Percentiles rank a stretch among this genome's conserved stretches.
phyloP scores from a whole-genome alignment of 2,329 filamentous ascomycete species.

The Tothia fuscella region DNA sequence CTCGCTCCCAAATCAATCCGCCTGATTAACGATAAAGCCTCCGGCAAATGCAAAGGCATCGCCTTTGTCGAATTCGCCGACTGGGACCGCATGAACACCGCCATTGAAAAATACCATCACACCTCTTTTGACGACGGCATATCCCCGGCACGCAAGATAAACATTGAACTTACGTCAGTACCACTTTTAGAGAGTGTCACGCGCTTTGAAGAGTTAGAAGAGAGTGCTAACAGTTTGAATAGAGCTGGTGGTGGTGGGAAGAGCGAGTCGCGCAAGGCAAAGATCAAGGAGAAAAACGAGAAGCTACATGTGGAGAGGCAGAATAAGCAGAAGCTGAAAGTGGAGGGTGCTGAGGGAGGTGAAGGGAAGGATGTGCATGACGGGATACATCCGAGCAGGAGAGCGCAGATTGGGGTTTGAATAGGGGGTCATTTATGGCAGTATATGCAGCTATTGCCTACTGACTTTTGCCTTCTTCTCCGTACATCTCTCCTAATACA shows the following conservation, averaged over 20 bases:
- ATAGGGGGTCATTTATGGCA: too few species aligned
- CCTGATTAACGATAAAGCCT: slow-evolving; percentile 56
- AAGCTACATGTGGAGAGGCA: slow-evolving; percentile 63
- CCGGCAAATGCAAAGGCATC: slow-evolving; percentile 57
- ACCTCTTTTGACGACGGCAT: slow-evolving; percentile 53
- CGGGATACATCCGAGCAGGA: slow-evolving; percentile 3
- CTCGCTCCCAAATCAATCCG: slow-evolving; percentile 61
- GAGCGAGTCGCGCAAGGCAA: slow-evolving; percentile 56
- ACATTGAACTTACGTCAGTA: slow-evolving; percentile 77
- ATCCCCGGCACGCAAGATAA: slow-evolving; percentile 62
- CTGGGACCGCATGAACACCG: slow-evolving; percentile 85
- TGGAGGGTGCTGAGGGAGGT: not conserved
- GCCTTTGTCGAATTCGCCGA: slow-evolving; percentile 83
- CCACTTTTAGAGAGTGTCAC: slow-evolving; percentile 5
- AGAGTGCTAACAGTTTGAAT: slow-evolving; percentile 12
- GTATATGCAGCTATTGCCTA: too few species aligned
- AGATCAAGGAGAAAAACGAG: slow-evolving; percentile 75
- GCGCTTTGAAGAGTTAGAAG: slow-evolving; percentile 8
- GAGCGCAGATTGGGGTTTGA: not conserved
- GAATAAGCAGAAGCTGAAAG: slow-evolving; percentile 13
- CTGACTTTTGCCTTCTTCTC: too few species aligned
- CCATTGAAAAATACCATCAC: slow-evolving; percentile 83
- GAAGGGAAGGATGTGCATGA: not conserved
- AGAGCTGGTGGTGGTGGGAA: slow-evolving; percentile 77
- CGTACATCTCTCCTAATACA: slow-evolving; percentile 7